Base-by-base conservation (phyloP, 2,329 filamentous ascomycete genomes). In the Microdochium trichocladiopsis region DNA sequence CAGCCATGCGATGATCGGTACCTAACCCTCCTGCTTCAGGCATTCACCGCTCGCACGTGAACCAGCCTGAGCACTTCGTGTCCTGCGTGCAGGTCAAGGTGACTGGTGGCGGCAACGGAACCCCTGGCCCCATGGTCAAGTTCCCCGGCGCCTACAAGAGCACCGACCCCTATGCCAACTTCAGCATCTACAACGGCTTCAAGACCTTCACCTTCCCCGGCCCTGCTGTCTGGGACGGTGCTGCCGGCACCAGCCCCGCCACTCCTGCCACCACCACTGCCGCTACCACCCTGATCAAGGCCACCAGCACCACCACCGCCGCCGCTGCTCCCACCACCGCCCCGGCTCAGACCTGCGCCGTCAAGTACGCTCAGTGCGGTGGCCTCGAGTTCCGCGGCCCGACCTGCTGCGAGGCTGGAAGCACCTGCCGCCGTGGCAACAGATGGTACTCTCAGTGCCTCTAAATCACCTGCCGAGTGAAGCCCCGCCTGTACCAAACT, bases 81-180 rank as follows among this genome's bases (percentile, higher is more conserved):
- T 45, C 41, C 8, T 82, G 78, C 65, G 78, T 81, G 62, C 79
- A 82, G 63, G 69, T 82, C 23, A 68, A 79, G 60, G 74, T 82
- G 22, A 74, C 73, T 1, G 76, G 78, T 16, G 67, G 23, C 23
- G 47, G 47, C 47, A 48, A 25, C 23, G 47, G 23, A 9, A 48
- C 23, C 14, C 47, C 47, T 5, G 47, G 23, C 47, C 23, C 23
- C 47, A 55, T 60, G 31, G 79, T 82, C 16, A 58, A 70, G 2
- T 78, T 82, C 64, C 79, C 79, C 0, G 79, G 79, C 6, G 78
- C 75, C 1, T 82, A 82, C 59, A 71, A 72, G 58, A 63, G 61
- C 2, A 68, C 63, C 18, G 78, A 80, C 53, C 64, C 77, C 21
- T 45, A 45, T 18, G 41, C 41, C 41, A 45, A 45, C 41, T 45